Percentiles rank a stretch among this genome's conserved stretches.
These are phyloP conservation scores for Sarocladium brachiariae DNA, from an alignment of 2,329 filamentous ascomycete genomes.

Conservation along the genomic window DNA sequence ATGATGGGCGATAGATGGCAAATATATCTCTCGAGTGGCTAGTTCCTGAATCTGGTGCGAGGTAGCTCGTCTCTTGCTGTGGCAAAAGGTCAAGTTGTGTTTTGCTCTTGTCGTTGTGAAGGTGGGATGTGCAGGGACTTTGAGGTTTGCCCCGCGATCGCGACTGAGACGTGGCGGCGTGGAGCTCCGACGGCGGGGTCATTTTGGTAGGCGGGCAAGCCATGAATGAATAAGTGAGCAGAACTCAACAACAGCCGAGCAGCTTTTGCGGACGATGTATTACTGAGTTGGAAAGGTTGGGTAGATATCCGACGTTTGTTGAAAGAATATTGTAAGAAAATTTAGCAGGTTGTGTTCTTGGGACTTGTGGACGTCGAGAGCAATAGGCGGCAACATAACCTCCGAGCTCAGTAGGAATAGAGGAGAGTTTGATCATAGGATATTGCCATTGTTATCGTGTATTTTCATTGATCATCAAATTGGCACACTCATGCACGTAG, in stretches of 20 bases:
- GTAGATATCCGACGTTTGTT: too few species aligned
- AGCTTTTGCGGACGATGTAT: too few species aligned
- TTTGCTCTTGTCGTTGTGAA: slow-evolving; percentile 10
- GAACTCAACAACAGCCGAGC: too few species aligned
- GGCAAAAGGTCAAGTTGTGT: neutral
- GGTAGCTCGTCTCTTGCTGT: neutral
- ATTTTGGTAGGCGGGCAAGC: neutral
- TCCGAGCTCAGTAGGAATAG: too few species aligned
- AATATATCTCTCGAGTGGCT: neutral
- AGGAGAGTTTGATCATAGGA: too few species aligned
- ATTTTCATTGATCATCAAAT: neutral
- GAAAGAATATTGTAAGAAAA: too few species aligned
- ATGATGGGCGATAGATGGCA: slow-evolving; percentile 42
- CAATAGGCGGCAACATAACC: too few species aligned
- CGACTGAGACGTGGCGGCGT: slow-evolving; percentile 9
- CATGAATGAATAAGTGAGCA: too few species aligned
- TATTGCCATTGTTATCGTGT: neutral
- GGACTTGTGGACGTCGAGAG: too few species aligned
- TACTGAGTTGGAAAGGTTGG: too few species aligned
- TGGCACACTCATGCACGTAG: neutral
- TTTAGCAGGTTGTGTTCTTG: too few species aligned
- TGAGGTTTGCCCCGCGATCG: slow-evolving; percentile 17
- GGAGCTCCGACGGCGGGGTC: slow-evolving; percentile 13
- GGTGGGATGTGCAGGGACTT: slow-evolving; percentile 12
- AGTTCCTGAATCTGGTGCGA: neutral